Evolutionary conservation across 371 early-diverging fungal species (phyloP).

Genomic region (Mortierella sp.): DNA sequence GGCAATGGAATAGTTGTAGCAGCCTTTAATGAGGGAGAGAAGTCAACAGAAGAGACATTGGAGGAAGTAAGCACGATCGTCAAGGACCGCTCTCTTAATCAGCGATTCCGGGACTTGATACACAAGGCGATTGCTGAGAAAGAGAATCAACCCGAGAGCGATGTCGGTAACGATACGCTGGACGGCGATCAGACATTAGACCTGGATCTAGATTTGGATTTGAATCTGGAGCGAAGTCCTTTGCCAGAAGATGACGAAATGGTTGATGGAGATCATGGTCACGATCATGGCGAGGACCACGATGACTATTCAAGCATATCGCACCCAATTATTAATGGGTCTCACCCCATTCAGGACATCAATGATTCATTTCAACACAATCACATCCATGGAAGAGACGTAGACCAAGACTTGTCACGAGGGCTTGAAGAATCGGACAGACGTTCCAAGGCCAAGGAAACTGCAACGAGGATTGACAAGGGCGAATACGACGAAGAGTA

Average conservation of each 20-base stretch:
- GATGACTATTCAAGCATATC: no score
- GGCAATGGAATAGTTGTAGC: conserved; percentile 24
- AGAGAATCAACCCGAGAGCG: conserved; percentile 31
- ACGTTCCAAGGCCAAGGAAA: no score
- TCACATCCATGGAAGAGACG: no score
- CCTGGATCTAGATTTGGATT: conserved; percentile 35
- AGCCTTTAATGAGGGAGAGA: conserved; percentile 52
- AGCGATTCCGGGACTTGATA: conserved; percentile 45
- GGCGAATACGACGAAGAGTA: no score
- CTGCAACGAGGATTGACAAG: no score
- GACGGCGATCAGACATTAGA: conserved; percentile 37
- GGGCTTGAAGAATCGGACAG: no score
- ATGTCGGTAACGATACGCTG: conserved; percentile 18
- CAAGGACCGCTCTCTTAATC: conserved; percentile 33
- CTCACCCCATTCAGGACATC: no score
- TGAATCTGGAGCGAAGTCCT: conserved; percentile 40
- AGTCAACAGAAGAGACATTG: conserved; percentile 48
- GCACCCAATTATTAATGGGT: no score
- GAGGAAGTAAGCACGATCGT: conserved; percentile 47
- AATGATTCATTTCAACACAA: no score
- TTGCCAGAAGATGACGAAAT: conserved; percentile 18
- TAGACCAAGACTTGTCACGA: no score
- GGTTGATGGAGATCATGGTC: not conserved
- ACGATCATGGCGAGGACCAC: not conserved
- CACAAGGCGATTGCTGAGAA: conserved; percentile 52